Evolutionary conservation across 2,329 filamentous ascomycete genomes (phyloP).

Genomic region (Periconia sp.): DNA sequence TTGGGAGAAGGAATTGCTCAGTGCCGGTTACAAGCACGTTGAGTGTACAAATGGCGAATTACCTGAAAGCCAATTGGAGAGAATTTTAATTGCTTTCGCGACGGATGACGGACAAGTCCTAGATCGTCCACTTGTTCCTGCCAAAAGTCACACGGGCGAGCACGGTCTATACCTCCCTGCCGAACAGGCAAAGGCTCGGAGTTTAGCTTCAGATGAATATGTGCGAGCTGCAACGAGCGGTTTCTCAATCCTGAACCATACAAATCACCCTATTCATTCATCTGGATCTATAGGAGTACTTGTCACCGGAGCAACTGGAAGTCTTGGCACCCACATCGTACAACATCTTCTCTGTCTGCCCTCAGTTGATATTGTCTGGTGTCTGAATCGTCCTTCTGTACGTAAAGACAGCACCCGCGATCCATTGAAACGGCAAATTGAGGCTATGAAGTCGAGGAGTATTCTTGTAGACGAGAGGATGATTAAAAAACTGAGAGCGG

Average conservation of each 20-base stretch:
- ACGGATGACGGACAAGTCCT: no score
- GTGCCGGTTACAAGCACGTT: slow-evolving; percentile 13
- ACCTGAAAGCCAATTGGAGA: not conserved
- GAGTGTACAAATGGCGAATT: slow-evolving; percentile 16
- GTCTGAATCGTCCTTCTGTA: slow-evolving; percentile 47
- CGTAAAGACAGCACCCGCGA: slow-evolving; percentile 16
- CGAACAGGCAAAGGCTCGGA: no score
- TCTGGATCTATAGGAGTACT: slow-evolving; percentile 21
- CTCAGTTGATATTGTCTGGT: slow-evolving; percentile 43
- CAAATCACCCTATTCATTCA: no score
- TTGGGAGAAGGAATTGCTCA: slow-evolving; percentile 13
- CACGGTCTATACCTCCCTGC: no score
- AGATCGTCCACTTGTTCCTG: no score
- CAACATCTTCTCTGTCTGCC: slow-evolving; percentile 24
- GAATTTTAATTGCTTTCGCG: no score
- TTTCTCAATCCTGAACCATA: no score
- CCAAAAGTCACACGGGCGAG: no score
- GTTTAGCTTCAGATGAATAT: no score
- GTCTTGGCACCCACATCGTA: slow-evolving; percentile 44
- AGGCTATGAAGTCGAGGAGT: slow-evolving; percentile 27
- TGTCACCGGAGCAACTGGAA: slow-evolving; percentile 46
- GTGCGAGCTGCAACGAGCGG: no score
- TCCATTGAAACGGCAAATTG: slow-evolving; percentile 33
- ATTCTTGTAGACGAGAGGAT: slow-evolving; percentile 10
- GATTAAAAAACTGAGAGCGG: slow-evolving; percentile 47